Percentiles rank a stretch among this genome's conserved stretches.
These are phyloP conservation scores for Blastobotrys aristatus DNA, from an alignment of 1,139 yeast genomes.

Conservation along the genomic window DNA sequence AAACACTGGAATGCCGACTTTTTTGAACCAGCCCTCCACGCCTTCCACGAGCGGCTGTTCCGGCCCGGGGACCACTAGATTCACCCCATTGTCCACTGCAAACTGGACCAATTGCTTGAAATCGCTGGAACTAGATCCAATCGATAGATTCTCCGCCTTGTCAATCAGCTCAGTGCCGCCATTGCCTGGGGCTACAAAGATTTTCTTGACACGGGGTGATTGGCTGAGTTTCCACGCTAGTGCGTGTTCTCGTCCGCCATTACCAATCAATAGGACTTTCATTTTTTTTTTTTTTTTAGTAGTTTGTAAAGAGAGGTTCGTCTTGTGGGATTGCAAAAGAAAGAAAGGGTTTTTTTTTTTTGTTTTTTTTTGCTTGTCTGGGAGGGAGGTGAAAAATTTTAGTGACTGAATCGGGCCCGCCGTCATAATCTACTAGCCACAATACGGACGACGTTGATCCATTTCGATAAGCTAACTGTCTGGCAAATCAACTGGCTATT, in stretches of 20 bases:
- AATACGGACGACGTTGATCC: too few relatives aligned
- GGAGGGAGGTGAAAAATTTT: not conserved
- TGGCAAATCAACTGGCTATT: too few relatives aligned
- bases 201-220: conserved; percentile 62
- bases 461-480: too few relatives aligned
- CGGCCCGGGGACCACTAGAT: conserved; percentile 95
- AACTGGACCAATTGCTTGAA: conserved; percentile 49
- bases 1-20: conserved; percentile 88
- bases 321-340: not conserved
- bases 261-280: conserved; percentile 84
- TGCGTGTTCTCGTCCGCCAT: conserved; percentile 99
- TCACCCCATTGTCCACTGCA: conserved; percentile 51
- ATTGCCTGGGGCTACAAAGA: conserved; percentile 95
- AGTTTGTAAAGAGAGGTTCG: conserved; percentile 3
- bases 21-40: conserved; percentile 58
- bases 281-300: conserved; percentile 15
- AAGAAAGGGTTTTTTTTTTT: not conserved
- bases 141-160: conserved; percentile 66
- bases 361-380: not conserved
- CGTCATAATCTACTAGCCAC: too few relatives aligned
- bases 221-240: conserved; percentile 87
- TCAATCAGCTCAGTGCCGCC: conserved; percentile 67
- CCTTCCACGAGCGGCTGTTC: conserved; percentile 98
- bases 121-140: conserved; percentile 56
- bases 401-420: too few relatives aligned